Conservation (phyloP, 2,329 filamentous ascomycete species). For the Zarea fungicola region DNA sequence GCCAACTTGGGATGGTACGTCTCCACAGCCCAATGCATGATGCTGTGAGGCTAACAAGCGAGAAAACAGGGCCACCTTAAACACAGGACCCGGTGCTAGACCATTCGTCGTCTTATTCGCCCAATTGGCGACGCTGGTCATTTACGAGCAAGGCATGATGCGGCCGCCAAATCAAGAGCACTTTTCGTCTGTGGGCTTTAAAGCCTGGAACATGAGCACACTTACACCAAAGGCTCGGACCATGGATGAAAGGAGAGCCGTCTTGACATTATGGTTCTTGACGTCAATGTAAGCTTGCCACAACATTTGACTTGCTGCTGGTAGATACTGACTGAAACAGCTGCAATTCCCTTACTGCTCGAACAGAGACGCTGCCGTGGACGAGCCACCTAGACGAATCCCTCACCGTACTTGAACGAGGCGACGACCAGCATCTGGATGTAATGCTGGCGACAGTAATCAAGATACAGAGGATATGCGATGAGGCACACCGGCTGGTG, state of each 20-base stretch:
- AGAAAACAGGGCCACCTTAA: constrained; percentile 37
- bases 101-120: constrained; percentile 41
- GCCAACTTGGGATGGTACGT: constrained; percentile 40
- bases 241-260: constrained; percentile 44
- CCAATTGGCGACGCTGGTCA: constrained; percentile 37
- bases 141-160: constrained; percentile 43
- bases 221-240: constrained; percentile 32
- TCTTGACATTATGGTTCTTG: constrained; percentile 41
- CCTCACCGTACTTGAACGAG: constrained; percentile 39
- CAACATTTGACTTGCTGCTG: background rate
- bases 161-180: constrained; percentile 31
- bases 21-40: no score
- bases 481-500: constrained; percentile 31
- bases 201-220: constrained; percentile 26
- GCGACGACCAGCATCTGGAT: constrained; percentile 45
- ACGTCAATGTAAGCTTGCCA: constrained; percentile 29
- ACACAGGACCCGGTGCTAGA: constrained; percentile 30
- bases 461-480: constrained; percentile 34
- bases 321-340: constrained; percentile 22
- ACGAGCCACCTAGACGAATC: constrained; percentile 55
- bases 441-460: constrained; percentile 35
- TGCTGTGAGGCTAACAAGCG: no score
- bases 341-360: constrained; percentile 36
- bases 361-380: constrained; percentile 50
- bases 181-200: constrained; percentile 31